Base-by-base conservation (phyloP, 352 stramenopile genomes). In the Thalassiosira hispida region DNA sequence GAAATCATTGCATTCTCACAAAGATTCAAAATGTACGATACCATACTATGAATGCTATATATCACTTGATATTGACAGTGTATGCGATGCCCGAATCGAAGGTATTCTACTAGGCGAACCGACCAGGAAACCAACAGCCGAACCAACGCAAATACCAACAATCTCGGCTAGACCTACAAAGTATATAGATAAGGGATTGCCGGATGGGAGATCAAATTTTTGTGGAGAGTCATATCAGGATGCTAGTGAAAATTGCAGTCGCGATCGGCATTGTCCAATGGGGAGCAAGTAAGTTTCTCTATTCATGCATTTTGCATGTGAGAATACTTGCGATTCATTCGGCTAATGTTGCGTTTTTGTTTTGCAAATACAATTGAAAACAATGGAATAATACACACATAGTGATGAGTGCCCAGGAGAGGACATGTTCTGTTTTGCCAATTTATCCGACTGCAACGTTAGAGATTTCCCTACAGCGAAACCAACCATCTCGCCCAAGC, bases 81-180 rank as follows among this genome's bases (percentile, higher is more conserved):
- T 40, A 31, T 81, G 73, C 59, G 73, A 81, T 70, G 73, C 63
- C 20, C 46, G 73, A 57, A 44, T 59, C 16, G 40, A 72, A 59
- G 63, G 63, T 40, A 4, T 20, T 61, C 25, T 70, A 23, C 29
- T 80, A 18, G n/a, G 40, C 14, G 47, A 35, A 9, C 29, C 71
- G 7, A 51, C 31, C 0, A 22, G n/a, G 20, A n/a, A 14, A 33
- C 27, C 12, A 47, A 46, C 66, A n/a, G 5, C 35, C 5, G 16
- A 14, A 35, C 18, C 66, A 44, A 44, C 33, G 16, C 20, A 20
- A 51, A 27, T 46, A 35, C 42, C 23, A 25, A 38, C 44, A 33
- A 1, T 14, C 18, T 42, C 61, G 27, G 16, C 40, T 20, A 27
- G 2, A 62, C 14, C 20, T 40, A 51, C 8, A 0, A 61, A 25